Evolutionary conservation across 306 rosid genomes (phyloP).

Genomic region (Quercus parvula): DNA sequence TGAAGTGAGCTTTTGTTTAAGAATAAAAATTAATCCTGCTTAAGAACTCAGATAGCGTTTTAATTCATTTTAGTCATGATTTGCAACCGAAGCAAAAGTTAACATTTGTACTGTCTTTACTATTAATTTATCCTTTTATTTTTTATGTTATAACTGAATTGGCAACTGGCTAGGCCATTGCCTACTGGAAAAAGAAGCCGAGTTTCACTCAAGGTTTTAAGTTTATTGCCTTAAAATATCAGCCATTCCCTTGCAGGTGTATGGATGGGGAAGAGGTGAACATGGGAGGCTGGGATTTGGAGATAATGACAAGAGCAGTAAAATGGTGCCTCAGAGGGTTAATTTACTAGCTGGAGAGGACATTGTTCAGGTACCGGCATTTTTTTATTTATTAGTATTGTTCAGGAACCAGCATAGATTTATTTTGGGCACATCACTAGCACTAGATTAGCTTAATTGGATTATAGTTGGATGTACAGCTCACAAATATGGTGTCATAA

Average conservation of each 20-base stretch:
- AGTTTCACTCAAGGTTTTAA: background rate
- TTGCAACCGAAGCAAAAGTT: background rate
- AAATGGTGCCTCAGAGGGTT: slow-evolving; percentile 96
- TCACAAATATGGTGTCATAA: background rate
- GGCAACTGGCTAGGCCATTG: background rate
- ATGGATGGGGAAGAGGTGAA: slow-evolving; percentile 99
- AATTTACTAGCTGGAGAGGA: slow-evolving; percentile 87
- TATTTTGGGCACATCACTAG: background rate
- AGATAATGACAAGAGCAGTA: slow-evolving; percentile 96
- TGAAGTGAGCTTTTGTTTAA: background rate
- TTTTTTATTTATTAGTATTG: slow-evolving; percentile 22
- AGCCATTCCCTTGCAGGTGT: slow-evolving; percentile 59
- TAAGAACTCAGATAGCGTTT: background rate
- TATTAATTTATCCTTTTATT: background rate
- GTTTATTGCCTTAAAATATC: background rate
- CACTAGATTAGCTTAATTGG: background rate
- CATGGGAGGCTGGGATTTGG: slow-evolving; percentile 99
- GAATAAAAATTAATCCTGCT: background rate
- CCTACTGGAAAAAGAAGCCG: background rate
- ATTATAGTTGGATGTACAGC: background rate
- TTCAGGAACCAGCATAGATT: slow-evolving; percentile 55
- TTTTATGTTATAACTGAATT: background rate
- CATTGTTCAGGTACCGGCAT: slow-evolving; percentile 71
- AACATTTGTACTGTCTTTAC: background rate
- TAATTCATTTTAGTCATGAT: background rate